Evolutionary conservation across 805 yeast genomes (phyloP).

Genomic region (Hemisphaericaspora nanyangensis): DNA sequence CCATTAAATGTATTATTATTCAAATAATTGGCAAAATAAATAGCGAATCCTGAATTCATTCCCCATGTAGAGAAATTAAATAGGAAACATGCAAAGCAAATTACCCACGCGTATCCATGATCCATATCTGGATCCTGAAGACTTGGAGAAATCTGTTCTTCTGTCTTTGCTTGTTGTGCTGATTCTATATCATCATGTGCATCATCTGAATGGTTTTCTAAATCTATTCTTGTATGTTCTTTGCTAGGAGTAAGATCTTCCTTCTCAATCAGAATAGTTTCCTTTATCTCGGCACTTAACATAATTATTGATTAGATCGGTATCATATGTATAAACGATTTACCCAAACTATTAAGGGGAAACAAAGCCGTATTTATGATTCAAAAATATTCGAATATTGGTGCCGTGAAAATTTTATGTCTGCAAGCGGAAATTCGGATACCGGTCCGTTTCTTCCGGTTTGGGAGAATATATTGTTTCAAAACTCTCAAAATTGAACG

Average conservation of each 20-base stretch:
- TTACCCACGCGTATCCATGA: constrained; percentile 69
- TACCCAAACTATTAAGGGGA: not conserved
- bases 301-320: not conserved
- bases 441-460: not conserved
- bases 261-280: not conserved
- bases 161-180: no score
- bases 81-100: constrained; percentile 46
- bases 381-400: not conserved
- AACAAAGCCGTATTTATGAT: not conserved
- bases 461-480: no score
- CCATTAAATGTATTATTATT: constrained; percentile 49
- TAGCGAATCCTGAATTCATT: constrained; percentile 62
- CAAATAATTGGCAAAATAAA: constrained; percentile 56
- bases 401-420: not conserved
- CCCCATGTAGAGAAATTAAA: constrained; percentile 71
- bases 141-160: constrained; percentile 3
- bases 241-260: not conserved
- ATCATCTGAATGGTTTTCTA: not conserved
- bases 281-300: not conserved
- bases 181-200: constrained; percentile 1
- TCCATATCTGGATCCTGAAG: constrained; percentile 29
- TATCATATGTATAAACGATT: not conserved
- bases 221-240: not conserved
- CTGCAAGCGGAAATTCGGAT: not conserved
- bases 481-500: not conserved